Percentiles rank a stretch among this genome's conserved stretches.
These are phyloP conservation scores for Populus simonii DNA, from an alignment of 345 rosid species.

Conservation along the genomic window DNA sequence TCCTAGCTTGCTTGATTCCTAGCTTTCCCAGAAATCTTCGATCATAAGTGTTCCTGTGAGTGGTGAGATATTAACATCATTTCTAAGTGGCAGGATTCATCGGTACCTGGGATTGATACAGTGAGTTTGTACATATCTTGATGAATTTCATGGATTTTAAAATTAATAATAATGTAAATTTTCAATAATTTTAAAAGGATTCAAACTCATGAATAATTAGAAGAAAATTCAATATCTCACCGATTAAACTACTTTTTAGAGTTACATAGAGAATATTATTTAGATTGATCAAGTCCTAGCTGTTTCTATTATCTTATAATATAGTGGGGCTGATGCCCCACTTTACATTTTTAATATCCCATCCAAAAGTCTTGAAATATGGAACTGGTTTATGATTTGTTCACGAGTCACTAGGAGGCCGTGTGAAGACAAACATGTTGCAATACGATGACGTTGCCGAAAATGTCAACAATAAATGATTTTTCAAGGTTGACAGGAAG, in stretches of 20 bases:
- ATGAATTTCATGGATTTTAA: too few species aligned
- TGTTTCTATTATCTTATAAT: too few species aligned
- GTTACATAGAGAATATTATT: too few species aligned
- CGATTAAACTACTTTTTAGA: too few species aligned
- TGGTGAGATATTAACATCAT: background rate
- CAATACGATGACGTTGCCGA: background rate
- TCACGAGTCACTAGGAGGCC: background rate
- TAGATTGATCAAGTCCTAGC: too few species aligned
- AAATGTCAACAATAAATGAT: too few species aligned
- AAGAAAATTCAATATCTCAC: fast-evolving
- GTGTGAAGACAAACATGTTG: background rate
- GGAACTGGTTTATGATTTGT: background rate
- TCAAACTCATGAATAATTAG: too few species aligned
- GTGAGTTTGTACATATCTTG: background rate
- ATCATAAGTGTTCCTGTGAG: background rate
- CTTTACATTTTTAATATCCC: background rate
- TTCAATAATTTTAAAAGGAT: too few species aligned
- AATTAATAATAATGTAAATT: fast-evolving
- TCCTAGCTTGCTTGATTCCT: background rate
- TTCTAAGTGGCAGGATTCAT: background rate
- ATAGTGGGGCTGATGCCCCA: background rate
- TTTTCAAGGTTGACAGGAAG: too few species aligned
- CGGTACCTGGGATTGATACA: background rate
- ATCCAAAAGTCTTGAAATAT: background rate
- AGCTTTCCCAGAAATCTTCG: conserved; percentile 1